These are phyloP conservation scores for Rhynchosporium graminicola DNA, from an alignment of 2,329 filamentous ascomycete species.

Conservation along the genomic window DNA sequence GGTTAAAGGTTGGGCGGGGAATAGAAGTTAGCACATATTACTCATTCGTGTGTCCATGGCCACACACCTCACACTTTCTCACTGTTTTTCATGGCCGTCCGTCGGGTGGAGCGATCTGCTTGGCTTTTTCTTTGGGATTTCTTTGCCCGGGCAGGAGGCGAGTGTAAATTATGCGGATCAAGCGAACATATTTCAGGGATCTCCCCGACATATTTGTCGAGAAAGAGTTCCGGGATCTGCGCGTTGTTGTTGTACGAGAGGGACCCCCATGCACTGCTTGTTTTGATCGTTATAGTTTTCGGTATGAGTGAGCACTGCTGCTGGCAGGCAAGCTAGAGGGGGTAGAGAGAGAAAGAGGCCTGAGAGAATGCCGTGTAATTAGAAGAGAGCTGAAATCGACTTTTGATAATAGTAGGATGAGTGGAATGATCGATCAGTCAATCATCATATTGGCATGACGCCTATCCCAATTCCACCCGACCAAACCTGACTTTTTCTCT, in stretches of 20 bases:
- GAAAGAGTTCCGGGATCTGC: not conserved
- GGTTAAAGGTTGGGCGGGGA: not conserved
- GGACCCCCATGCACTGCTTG: not conserved
- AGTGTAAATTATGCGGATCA: conserved; percentile 7
- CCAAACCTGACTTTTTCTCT: not conserved
- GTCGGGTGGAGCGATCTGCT: not conserved
- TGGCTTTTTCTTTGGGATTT: not conserved
- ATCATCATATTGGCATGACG: not conserved
- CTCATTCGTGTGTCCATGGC: conserved; percentile 1
- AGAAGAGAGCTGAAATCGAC: not conserved
- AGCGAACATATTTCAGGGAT: not conserved
- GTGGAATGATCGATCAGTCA: not conserved
- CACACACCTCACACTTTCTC: not conserved
- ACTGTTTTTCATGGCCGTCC: not conserved
- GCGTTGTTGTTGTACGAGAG: not conserved
- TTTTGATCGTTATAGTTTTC: not conserved
- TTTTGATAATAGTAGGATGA: not conserved
- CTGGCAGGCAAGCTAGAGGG: conserved; percentile 3
- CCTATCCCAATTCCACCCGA: not conserved
- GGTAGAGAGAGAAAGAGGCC: not conserved
- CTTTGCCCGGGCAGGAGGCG: not conserved
- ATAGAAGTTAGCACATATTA: conserved; percentile 8
- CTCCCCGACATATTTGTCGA: not conserved
- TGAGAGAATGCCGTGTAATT: not conserved
- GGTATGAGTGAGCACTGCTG: not conserved